Conservation (phyloP, 805 yeast genomes). For the Candida hispaniensis region DNA sequence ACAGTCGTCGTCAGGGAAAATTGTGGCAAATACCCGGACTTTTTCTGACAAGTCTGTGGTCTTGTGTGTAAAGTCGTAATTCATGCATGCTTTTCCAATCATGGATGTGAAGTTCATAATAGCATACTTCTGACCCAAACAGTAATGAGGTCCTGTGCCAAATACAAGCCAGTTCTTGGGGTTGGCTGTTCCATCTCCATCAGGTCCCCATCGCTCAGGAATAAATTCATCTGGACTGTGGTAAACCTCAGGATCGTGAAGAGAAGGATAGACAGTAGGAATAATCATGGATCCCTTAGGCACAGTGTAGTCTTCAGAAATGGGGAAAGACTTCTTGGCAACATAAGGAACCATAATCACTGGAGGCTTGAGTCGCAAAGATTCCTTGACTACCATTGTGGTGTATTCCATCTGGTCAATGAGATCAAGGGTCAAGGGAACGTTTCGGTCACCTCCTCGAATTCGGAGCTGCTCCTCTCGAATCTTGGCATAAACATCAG, state of each 20-base stretch:
- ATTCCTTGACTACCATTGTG: conserved; percentile 79
- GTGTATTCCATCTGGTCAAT: conserved; percentile 85
- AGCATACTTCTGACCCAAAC: conserved; percentile 91
- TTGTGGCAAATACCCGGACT: conserved; percentile 93
- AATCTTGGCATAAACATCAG: conserved; percentile 74
- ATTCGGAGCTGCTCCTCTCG: conserved; percentile 86
- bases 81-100: conserved; percentile 82
- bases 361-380: conserved; percentile 92
- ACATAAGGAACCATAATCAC: conserved; percentile 97
- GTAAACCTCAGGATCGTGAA: conserved; percentile 95
- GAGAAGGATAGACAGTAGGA: conserved; percentile 89
- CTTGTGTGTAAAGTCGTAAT: conserved; percentile 70
- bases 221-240: conserved; percentile 88
- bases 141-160: conserved; percentile 94
- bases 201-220: conserved; percentile 88
- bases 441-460: conserved; percentile 63
- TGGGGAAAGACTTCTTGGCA: conserved; percentile 76
- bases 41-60: conserved; percentile 80
- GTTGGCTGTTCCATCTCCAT: conserved; percentile 61
- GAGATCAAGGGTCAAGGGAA: conserved; percentile 54
- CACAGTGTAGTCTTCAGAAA: conserved; percentile 72
- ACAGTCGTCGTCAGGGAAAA: conserved; percentile 95
- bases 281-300: conserved; percentile 97
- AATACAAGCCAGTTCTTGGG: conserved; percentile 92
- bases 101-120: conserved; percentile 79